phyloP scores from a whole-genome alignment of 257 asterid species.

The Plantago major region DNA sequence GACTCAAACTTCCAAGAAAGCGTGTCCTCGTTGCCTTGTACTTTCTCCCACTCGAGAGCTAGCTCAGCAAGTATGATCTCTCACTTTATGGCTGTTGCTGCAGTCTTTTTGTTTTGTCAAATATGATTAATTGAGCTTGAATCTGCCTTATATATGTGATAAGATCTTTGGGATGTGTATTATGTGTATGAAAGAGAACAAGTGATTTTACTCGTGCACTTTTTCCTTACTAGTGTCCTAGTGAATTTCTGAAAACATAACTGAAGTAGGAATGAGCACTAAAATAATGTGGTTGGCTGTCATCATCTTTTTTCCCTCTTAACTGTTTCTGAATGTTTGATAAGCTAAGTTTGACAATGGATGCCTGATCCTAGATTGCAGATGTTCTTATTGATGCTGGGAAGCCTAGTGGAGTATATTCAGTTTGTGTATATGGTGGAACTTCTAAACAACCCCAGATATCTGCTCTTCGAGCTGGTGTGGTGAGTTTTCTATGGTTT shows the following conservation, averaged over 20 bases:
- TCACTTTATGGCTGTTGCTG: neutral
- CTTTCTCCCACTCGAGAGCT: slow-evolving; percentile 96
- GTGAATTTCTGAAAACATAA: no score
- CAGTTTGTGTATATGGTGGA: slow-evolving; percentile 94
- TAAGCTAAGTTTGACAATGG: slow-evolving; percentile 16
- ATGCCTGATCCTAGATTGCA: slow-evolving; percentile 46
- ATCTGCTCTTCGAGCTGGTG: slow-evolving; percentile 81
- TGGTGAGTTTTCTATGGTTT: slow-evolving; percentile 46
- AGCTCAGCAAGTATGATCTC: slow-evolving; percentile 86
- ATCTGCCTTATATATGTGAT: neutral
- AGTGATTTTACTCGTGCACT: no score
- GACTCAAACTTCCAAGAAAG: slow-evolving; percentile 38
- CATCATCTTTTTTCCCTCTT: neutral
- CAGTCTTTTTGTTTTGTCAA: neutral
- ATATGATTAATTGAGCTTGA: neutral
- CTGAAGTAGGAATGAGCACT: neutral
- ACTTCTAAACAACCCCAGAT: slow-evolving; percentile 87
- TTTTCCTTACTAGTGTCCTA: no score
- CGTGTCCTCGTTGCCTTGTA: slow-evolving; percentile 70
- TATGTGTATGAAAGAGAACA: no score
- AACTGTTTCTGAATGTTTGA: neutral
- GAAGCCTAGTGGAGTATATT: slow-evolving; percentile 62
- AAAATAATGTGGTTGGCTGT: no score
- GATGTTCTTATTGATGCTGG: slow-evolving; percentile 95
- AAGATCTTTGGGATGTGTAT: neutral